Evolutionary conservation across 2,329 filamentous ascomycete species (phyloP).

Genomic region (Pseudofabraea citricarpa): DNA sequence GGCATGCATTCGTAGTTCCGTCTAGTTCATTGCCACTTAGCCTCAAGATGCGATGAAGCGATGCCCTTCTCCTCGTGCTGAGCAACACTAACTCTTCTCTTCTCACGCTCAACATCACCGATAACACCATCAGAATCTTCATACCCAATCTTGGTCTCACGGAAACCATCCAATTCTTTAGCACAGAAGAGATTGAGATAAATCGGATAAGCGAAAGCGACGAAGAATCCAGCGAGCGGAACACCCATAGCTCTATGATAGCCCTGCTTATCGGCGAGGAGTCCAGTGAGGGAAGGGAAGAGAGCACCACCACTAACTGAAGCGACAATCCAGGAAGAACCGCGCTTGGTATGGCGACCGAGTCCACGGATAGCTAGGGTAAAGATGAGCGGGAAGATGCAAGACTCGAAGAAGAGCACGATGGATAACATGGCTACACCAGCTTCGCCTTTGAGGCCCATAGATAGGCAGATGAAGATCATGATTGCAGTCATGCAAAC

Average conservation of each 20-base stretch:
- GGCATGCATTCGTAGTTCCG: background rate
- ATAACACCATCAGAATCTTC: conserved; percentile 22
- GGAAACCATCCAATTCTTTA: conserved; percentile 30
- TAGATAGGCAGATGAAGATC: conserved; percentile 51
- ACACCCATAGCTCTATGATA: conserved; percentile 24
- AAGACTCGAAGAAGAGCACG: conserved; percentile 74
- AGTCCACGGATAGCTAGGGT: conserved; percentile 70
- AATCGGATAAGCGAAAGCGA: conserved; percentile 29
- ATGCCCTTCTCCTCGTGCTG: conserved; percentile 11
- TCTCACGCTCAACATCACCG: conserved; percentile 21
- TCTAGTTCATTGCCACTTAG: too few relatives aligned
- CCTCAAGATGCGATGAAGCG: conserved; percentile 2
- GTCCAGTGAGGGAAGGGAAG: conserved; percentile 43
- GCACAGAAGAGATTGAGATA: conserved; percentile 28
- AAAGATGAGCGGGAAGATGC: conserved; percentile 77
- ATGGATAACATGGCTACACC: conserved; percentile 60
- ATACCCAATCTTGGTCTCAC: conserved; percentile 30
- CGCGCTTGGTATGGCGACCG: conserved; percentile 71
- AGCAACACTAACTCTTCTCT: conserved; percentile 11
- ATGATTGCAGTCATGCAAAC: conserved; percentile 59
- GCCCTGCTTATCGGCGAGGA: background rate
- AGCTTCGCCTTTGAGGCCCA: conserved; percentile 37
- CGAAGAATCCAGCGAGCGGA: conserved; percentile 27
- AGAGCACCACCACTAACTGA: conserved; percentile 69
- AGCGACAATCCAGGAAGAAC: conserved; percentile 64